Percentiles rank a stretch among this genome's conserved stretches.
Conservation (phyloP, 148 eudicot genomes). For the Rhododendron mucronatum region DNA sequence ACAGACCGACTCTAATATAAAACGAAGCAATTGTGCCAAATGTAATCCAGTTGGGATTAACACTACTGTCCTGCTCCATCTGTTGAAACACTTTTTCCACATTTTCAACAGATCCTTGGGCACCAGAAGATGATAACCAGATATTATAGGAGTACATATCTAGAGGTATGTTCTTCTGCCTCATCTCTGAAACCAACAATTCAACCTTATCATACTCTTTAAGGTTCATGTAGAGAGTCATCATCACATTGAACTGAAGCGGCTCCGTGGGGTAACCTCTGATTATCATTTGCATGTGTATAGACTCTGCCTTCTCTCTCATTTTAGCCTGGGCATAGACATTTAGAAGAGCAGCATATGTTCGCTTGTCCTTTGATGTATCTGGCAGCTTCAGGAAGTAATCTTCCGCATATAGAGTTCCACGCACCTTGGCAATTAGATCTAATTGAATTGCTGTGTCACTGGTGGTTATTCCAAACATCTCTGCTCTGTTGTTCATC, state of each 20-base stretch:
- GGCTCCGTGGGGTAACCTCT: constrained; percentile 44
- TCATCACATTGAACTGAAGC: constrained; percentile 86
- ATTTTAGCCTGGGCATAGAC: constrained; percentile 60
- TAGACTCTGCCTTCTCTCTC: constrained; percentile 62
- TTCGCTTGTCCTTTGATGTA: constrained; percentile 54
- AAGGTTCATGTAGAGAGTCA: constrained; percentile 81
- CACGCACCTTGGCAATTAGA: constrained; percentile 72
- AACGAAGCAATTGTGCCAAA: constrained; percentile 70
- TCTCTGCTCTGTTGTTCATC: constrained; percentile 73
- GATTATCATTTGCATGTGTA: constrained; percentile 49
- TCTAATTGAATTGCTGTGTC: constrained; percentile 89
- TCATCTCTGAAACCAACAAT: constrained; percentile 58
- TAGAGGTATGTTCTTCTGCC: constrained; percentile 40
- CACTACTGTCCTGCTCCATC: constrained; percentile 36
- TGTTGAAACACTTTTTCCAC: constrained; percentile 66
- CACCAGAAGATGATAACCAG: constrained; percentile 70
- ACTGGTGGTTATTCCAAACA: constrained; percentile 57
- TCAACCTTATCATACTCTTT: constrained; percentile 57
- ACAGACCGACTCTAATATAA: constrained; percentile 46
- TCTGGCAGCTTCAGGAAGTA: constrained; percentile 64
- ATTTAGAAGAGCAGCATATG: constrained; percentile 78
- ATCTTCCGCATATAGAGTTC: constrained; percentile 66
- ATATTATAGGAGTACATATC: constrained; percentile 78
- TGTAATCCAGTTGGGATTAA: constrained; percentile 69
- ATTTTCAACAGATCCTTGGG: constrained; percentile 51